Percentiles rank a stretch among this genome's conserved stretches.
Evolutionary conservation across 345 rosid species (phyloP).

Genomic region (Dipteronia dyeriana): DNA sequence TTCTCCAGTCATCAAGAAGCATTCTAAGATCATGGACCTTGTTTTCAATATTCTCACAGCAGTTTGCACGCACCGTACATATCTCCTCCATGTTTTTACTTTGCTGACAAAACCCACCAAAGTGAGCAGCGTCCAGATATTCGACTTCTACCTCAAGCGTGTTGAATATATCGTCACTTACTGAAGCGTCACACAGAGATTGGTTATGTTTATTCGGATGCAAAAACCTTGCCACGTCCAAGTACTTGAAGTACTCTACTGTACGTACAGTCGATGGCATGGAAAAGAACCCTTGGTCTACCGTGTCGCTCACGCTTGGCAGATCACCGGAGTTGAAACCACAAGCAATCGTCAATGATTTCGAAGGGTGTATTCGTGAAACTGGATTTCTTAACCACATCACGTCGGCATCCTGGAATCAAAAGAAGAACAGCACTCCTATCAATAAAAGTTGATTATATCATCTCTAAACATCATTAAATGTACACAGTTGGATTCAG

Average conservation of each 20-base stretch:
- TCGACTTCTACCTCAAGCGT: not conserved
- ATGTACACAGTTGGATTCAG: no score
- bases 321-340: slow-evolving; percentile 14
- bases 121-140: slow-evolving; percentile 17
- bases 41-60: slow-evolving; percentile 37
- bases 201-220: slow-evolving; percentile 20
- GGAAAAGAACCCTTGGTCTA: slow-evolving; percentile 44
- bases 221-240: slow-evolving; percentile 25
- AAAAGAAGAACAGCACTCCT: not conserved
- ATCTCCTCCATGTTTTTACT: slow-evolving; percentile 27
- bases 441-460: no score
- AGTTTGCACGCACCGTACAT: slow-evolving; percentile 41
- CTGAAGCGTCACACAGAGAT: slow-evolving; percentile 24
- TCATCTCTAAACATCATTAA: no score
- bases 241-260: slow-evolving; percentile 22
- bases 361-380: not conserved
- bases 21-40: slow-evolving; percentile 42
- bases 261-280: slow-evolving; percentile 18
- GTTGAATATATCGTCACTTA: not conserved
- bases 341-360: slow-evolving; percentile 35
- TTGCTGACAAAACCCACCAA: slow-evolving; percentile 33
- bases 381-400: slow-evolving; percentile 65
- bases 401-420: slow-evolving; percentile 53
- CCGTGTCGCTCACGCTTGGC: not conserved
- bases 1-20: slow-evolving; percentile 44